Conservation (phyloP, 306 rosid species). For the Psophocarpus tetragonolobus region DNA sequence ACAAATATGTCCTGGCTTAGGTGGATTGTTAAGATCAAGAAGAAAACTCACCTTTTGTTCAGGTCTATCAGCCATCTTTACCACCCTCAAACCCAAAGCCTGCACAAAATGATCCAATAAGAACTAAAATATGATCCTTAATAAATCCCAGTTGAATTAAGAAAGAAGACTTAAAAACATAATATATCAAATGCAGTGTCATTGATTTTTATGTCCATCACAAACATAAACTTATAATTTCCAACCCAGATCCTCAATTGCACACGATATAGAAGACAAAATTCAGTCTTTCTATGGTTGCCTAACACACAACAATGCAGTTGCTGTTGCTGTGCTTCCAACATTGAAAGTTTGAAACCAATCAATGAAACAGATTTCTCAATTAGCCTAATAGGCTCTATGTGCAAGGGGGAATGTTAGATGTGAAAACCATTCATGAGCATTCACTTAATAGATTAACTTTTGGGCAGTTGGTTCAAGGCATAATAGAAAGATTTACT, state of each 20-base stretch:
- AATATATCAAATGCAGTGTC: not conserved
- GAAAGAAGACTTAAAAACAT: not conserved
- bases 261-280: constrained; percentile 15
- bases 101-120: constrained; percentile 41
- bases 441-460: not conserved
- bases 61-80: constrained; percentile 79
- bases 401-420: not conserved
- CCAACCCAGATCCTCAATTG: not conserved
- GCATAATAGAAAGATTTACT: not conserved
- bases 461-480: not conserved
- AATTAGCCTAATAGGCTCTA: not conserved
- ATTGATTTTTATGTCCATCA: not conserved
- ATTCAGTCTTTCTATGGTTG: constrained; percentile 8
- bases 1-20: not conserved
- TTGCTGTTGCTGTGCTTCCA: constrained; percentile 4
- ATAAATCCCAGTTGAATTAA: constrained; percentile 20
- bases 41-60: constrained; percentile 70
- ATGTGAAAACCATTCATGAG: not conserved
- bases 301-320: not conserved
- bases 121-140: not conserved
- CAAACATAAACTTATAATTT: constrained; percentile 19
- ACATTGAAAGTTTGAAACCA: constrained; percentile 7
- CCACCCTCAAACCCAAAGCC: constrained; percentile 83
- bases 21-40: constrained; percentile 1
- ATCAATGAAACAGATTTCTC: not conserved